phyloP scores from a whole-genome alignment of 208 protist species.

The Crithidia mellificae region DNA sequence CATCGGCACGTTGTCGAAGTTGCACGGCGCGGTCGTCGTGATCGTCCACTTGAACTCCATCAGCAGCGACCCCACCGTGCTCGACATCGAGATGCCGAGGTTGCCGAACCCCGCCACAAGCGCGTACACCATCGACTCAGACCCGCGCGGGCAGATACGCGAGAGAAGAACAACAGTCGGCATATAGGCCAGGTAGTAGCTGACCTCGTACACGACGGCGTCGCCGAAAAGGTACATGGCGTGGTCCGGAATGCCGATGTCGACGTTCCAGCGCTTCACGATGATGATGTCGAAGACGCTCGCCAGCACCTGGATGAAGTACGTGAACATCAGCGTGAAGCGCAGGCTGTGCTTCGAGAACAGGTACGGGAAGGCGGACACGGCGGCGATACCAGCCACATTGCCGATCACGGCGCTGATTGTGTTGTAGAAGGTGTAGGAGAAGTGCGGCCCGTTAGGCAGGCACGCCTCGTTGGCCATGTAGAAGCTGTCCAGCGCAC shows the following conservation, averaged over 20 bases:
- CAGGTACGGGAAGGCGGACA: constrained; percentile 59
- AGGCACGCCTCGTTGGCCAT: constrained; percentile 42
- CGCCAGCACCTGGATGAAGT: constrained; percentile 51
- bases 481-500: constrained; percentile 70
- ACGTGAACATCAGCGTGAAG: constrained; percentile 70
- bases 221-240: constrained; percentile 79
- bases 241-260: constrained; percentile 59
- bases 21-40: constrained; percentile 48
- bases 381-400: constrained; percentile 58
- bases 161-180: constrained; percentile 79
- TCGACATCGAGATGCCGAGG: constrained; percentile 60
- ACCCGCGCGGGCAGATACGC: constrained; percentile 79
- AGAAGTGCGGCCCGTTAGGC: constrained; percentile 66
- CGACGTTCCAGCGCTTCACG: constrained; percentile 74
- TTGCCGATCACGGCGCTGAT: constrained; percentile 53
- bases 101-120: constrained; percentile 84
- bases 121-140: constrained; percentile 83
- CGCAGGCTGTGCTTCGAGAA: constrained; percentile 70
- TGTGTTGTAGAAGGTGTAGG: constrained; percentile 70
- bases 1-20: constrained; percentile 72
- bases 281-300: constrained; percentile 78
- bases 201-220: constrained; percentile 69
- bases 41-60: constrained; percentile 71
- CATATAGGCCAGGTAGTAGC: constrained; percentile 82
- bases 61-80: constrained; percentile 55